A percentile compares a stretch with the other conserved stretches of the same genome.
Evolutionary conservation across 1,139 yeast genomes (phyloP).

Genomic region (Petasospora fabianii): DNA sequence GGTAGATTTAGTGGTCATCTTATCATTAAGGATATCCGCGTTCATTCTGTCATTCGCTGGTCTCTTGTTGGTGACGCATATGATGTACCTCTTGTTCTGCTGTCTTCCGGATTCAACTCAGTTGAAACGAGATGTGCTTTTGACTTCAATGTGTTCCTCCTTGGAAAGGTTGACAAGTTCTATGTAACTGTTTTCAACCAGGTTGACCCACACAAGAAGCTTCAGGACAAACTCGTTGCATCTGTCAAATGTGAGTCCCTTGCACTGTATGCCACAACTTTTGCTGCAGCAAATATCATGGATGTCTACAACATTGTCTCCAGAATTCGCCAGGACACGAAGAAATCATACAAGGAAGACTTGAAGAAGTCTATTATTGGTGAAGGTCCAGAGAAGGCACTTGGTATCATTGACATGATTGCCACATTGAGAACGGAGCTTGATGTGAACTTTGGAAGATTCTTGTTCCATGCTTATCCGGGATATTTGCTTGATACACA

Average conservation of each 20-base stretch:
- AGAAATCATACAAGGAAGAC: conserved; percentile 70
- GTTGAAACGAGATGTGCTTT: conserved; percentile 63
- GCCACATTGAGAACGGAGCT: conserved; percentile 53
- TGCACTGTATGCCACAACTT: conserved; percentile 68
- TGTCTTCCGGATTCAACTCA: conserved; percentile 54
- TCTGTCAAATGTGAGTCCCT: conserved; percentile 52
- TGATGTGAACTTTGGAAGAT: conserved; percentile 52
- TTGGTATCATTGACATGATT: conserved; percentile 25
- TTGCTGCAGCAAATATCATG: conserved; percentile 77
- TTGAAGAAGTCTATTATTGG: conserved; percentile 28
- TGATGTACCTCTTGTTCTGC: conserved; percentile 65
- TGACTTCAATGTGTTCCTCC: conserved; percentile 81
- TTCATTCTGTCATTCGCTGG: conserved; percentile 75
- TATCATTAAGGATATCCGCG: conserved; percentile 44
- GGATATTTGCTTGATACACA: conserved; percentile 72
- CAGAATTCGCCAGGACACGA: conserved; percentile 71
- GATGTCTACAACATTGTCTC: conserved; percentile 72
- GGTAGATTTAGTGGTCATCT: conserved; percentile 80
- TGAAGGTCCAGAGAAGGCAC: conserved; percentile 15
- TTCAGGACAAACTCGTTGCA: conserved; percentile 62
- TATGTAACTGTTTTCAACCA: conserved; percentile 66
- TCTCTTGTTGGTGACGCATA: conserved; percentile 41
- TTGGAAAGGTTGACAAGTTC: conserved; percentile 49
- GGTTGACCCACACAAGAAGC: conserved; percentile 41
- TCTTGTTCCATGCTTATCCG: conserved; percentile 69